Evolutionary conservation across 1,284 basidiomycete genomes (phyloP).

Genomic region (Cryptococcus floricola): DNA sequence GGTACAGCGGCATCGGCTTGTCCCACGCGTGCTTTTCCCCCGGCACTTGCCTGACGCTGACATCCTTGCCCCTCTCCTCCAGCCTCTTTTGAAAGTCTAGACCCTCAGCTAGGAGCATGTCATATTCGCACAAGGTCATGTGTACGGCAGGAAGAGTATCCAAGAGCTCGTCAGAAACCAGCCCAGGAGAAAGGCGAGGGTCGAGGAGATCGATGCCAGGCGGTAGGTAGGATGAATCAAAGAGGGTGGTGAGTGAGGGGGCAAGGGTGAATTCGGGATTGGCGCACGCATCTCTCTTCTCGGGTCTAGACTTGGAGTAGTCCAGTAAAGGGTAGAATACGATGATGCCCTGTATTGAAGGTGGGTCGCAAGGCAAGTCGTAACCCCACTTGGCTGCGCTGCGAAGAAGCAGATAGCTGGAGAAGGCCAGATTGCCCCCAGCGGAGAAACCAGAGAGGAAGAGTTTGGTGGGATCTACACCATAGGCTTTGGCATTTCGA

Average conservation of each 20-base stretch:
- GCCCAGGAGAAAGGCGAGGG: slow-evolving; percentile 22
- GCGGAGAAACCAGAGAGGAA: slow-evolving; percentile 26
- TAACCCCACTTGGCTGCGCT: slow-evolving; percentile 5
- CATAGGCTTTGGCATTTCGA: slow-evolving; percentile 12
- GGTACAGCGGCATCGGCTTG: slow-evolving; percentile 15
- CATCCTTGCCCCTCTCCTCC: slow-evolving; percentile 15
- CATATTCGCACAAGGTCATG: slow-evolving; percentile 24
- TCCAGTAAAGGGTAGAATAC: slow-evolving; percentile 31
- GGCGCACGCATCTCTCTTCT: slow-evolving; percentile 12
- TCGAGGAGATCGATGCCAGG: slow-evolving; percentile 12
- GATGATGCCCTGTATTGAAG: slow-evolving; percentile 18
- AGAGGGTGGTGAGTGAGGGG: slow-evolving; percentile 20
- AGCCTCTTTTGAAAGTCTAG: slow-evolving; percentile 18
- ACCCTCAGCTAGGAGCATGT: slow-evolving; percentile 26
- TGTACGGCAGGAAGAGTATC: slow-evolving; percentile 18
- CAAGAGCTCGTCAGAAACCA: slow-evolving; percentile 21
- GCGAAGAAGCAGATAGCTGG: slow-evolving; percentile 13
- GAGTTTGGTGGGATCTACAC: slow-evolving; percentile 21
- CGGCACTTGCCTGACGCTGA: slow-evolving; percentile 13
- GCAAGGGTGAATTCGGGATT: slow-evolving; percentile 21
- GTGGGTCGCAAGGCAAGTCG: slow-evolving; percentile 1
- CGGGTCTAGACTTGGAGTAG: slow-evolving; percentile 20
- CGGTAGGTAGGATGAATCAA: slow-evolving; percentile 32
- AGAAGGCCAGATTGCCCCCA: slow-evolving; percentile 29
- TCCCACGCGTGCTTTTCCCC: slow-evolving; percentile 32